These are phyloP conservation scores for Vitis labrusca DNA, from an alignment of 164 flowering plant species.

Conservation along the genomic window DNA sequence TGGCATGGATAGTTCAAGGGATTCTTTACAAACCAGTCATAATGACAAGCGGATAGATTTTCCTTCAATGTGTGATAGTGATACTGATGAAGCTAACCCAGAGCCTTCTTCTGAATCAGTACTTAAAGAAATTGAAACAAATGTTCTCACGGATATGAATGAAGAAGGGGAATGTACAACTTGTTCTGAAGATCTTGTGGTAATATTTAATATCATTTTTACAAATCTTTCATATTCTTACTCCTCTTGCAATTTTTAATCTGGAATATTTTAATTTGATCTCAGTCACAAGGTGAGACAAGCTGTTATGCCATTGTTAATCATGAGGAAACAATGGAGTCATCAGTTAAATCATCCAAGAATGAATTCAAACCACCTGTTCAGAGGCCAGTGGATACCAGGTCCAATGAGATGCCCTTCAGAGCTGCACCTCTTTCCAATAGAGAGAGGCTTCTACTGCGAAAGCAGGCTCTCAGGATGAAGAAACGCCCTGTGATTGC, in stretches of 20 bases:
- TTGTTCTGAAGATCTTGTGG: slow-evolving; percentile 13
- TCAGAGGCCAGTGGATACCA: slow-evolving; percentile 7
- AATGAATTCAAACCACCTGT: slow-evolving; percentile 13
- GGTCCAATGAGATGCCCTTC: slow-evolving; percentile 13
- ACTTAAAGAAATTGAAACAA: slow-evolving; percentile 7
- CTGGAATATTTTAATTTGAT: slow-evolving; percentile 1
- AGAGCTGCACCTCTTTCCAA: slow-evolving; percentile 59
- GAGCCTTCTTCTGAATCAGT: slow-evolving; percentile 20
- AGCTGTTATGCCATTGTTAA: slow-evolving; percentile 8
- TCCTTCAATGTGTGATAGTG: slow-evolving; percentile 12
- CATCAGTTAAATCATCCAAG: slow-evolving; percentile 15
- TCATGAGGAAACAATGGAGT: slow-evolving; percentile 13
- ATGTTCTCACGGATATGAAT: not conserved
- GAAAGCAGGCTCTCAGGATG: slow-evolving; percentile 83
- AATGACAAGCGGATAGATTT: slow-evolving; percentile 13
- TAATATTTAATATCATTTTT: slow-evolving; percentile 12
- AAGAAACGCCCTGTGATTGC: slow-evolving; percentile 81
- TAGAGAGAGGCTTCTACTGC: slow-evolving; percentile 78
- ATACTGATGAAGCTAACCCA: slow-evolving; percentile 10
- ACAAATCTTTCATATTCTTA: not conserved
- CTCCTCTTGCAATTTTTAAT: slow-evolving; percentile 8
- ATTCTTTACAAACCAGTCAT: slow-evolving; percentile 11
- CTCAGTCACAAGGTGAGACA: slow-evolving; percentile 21
- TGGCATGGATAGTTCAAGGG: slow-evolving; percentile 17
- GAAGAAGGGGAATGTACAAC: slow-evolving; percentile 16